A percentile compares a stretch with the other conserved stretches of the same genome.
Conservation (phyloP, 1,284 basidiomycete species). For the Ustilago crameri region DNA sequence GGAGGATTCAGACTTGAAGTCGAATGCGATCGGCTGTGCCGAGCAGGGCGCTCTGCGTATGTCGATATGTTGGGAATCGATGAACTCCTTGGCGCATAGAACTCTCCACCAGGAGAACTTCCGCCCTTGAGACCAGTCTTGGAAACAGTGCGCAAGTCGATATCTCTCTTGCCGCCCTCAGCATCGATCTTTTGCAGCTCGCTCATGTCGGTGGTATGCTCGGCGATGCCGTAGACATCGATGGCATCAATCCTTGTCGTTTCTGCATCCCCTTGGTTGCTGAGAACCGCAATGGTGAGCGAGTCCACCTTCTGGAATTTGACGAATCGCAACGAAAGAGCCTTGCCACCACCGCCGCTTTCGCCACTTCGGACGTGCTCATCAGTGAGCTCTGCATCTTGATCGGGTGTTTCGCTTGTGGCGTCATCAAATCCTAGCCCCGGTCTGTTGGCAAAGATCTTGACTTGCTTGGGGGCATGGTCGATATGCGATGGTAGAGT, state of each 20-base stretch:
- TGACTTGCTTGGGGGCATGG: conserved; percentile 29
- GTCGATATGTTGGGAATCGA: conserved; percentile 38
- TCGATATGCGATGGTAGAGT: conserved; percentile 59
- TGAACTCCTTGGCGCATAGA: conserved; percentile 24
- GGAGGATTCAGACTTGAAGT: conserved; percentile 32
- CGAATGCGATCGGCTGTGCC: conserved; percentile 35
- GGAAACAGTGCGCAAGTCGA: conserved; percentile 14
- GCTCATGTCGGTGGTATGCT: conserved; percentile 72
- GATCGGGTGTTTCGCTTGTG: conserved; percentile 67
- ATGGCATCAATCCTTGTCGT: conserved; percentile 81
- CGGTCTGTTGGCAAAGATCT: conserved; percentile 67
- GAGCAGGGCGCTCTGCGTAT: conserved; percentile 21
- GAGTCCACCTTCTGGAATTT: conserved; percentile 78
- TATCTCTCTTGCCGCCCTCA: conserved; percentile 23
- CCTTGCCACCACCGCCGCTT: conserved; percentile 70
- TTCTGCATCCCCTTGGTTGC: conserved; percentile 80
- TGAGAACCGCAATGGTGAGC: conserved; percentile 78
- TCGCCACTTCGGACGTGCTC: conserved; percentile 40
- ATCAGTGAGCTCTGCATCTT: conserved; percentile 70
- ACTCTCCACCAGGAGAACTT: conserved; percentile 65
- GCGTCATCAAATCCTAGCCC: conserved; percentile 69
- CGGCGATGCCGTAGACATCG: conserved; percentile 77
- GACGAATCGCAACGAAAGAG: conserved; percentile 77
- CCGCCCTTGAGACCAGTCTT: conserved; percentile 74
- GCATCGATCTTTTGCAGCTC: conserved; percentile 53